phyloP scores from a whole-genome alignment of 2,329 filamentous ascomycete species.

The Cercospora sojina region DNA sequence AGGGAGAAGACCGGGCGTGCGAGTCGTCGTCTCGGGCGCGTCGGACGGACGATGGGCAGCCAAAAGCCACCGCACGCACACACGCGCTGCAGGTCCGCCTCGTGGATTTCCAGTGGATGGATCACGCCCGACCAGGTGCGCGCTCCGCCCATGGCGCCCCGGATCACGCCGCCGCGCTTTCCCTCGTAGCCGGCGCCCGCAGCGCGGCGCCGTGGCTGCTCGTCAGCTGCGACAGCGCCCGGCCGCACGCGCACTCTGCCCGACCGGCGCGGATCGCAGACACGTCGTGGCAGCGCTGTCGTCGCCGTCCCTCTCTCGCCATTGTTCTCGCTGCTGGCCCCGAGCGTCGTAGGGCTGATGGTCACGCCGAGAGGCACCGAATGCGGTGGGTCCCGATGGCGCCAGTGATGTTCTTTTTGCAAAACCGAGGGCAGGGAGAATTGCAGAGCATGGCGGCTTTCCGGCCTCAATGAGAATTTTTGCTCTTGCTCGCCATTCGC shows the following conservation, averaged over 20 bases:
- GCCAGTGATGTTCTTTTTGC: constrained; percentile 8
- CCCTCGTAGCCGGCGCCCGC: background rate
- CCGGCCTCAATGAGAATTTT: constrained; percentile 7
- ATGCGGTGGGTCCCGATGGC: constrained; percentile 6
- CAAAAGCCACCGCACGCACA: background rate
- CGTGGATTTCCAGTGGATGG: background rate
- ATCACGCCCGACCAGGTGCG: background rate
- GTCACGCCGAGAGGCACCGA: constrained; percentile 9
- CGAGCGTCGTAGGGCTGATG: constrained; percentile 10
- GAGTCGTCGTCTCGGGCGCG: constrained; percentile 1
- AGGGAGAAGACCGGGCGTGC: background rate
- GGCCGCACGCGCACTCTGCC: background rate
- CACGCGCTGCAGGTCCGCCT: constrained; percentile 6
- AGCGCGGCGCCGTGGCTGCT: background rate
- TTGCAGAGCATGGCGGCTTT: background rate
- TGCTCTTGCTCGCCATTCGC: background rate
- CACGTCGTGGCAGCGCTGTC: background rate
- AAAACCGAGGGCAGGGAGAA: background rate
- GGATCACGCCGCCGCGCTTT: background rate
- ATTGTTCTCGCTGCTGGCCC: background rate
- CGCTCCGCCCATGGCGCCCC: constrained; percentile 1
- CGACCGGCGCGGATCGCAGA: background rate
- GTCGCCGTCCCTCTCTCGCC: background rate
- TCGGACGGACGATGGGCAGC: constrained; percentile 1
- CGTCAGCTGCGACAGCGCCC: background rate